Conservation (phyloP, 306 rosid species). For the Pyrus betulifolia region DNA sequence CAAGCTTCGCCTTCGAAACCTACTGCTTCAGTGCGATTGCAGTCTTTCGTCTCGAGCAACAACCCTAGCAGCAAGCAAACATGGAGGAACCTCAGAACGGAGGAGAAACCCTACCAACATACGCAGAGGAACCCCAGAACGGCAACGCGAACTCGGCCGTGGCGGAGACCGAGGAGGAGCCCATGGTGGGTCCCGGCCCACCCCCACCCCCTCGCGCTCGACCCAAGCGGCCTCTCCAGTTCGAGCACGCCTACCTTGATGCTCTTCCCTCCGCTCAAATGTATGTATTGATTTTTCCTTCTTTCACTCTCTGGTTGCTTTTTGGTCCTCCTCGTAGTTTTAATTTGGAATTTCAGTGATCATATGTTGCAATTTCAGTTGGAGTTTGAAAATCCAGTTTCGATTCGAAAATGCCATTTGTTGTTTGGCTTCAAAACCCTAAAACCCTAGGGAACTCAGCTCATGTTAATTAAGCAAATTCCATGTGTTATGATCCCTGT, state of each 20-base stretch:
- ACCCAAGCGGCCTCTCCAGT: constrained; percentile 88
- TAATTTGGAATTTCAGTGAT: neutral
- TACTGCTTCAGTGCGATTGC: neutral
- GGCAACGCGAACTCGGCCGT: constrained; percentile 9
- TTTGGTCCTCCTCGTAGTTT: neutral
- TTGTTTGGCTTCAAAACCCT: neutral
- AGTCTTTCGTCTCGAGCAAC: neutral
- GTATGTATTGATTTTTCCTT: constrained; percentile 14
- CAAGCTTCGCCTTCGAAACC: neutral
- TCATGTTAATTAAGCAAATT: neutral
- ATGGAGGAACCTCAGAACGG: constrained; percentile 8
- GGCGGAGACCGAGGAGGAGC: constrained; percentile 41
- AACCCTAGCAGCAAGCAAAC: neutral
- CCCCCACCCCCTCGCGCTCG: constrained; percentile 76
- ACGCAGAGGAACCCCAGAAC: constrained; percentile 25
- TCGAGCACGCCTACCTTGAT: constrained; percentile 90
- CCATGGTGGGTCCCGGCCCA: constrained; percentile 69
- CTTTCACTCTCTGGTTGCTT: neutral
- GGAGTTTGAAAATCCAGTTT: neutral
- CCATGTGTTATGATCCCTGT: too few relatives aligned
- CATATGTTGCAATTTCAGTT: neutral
- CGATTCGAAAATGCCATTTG: neutral
- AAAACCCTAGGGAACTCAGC: neutral
- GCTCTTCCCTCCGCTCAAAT: constrained; percentile 84
- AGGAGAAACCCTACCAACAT: neutral